Evolutionary conservation across 2,329 filamentous ascomycete species (phyloP), one percentile per base, ranked within the genome.

Genomic region (Penicillium expansum): DNA sequence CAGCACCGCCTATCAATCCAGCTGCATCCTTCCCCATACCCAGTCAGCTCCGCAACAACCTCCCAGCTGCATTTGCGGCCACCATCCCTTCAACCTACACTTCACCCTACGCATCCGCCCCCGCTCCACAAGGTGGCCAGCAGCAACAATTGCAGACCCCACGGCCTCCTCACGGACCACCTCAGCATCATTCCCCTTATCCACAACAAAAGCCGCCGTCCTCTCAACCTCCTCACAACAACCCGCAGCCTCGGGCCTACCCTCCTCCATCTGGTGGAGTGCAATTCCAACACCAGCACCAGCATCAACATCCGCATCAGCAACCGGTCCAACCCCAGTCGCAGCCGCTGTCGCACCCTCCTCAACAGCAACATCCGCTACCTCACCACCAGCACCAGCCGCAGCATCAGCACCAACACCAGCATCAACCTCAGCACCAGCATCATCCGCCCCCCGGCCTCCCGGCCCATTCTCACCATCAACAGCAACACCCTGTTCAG

Each of bases 21-120:
- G 59, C 63, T 50, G 66, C 69, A 45, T 59, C 69, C 14, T 74
- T 74, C 55, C 67, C 72, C 7, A 69, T 75, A 24, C 71, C 73
- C 29, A 70, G 63, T 61, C 69, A 70, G 16, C 68, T 76, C 57
- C 71, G 71, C 57, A 74, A 69, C 61, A 74, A 68, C 54, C 71
- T 77, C 49, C 75, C 74, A 18, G 67, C 71, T 24, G 71, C 74
- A 14, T 76, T 77, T 55, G 71, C 74, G 30, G 67, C 71, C 42
- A 68, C 69, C 10, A 66, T 65, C 7, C 69, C 71, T 18, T 69
- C 73, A 42, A 73, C 71, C 9, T 77, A 77, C 54, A 73, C 71
- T 38, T 77, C 75, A 27, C 75, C 75, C 32, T 77, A 77, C 59
- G 70, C 74, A 45, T 71, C 70, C 54, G 69, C 73, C 43, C 70